These are phyloP conservation scores for Corymbia maculata DNA, from an alignment of 345 rosid genomes.

Conservation along the genomic window DNA sequence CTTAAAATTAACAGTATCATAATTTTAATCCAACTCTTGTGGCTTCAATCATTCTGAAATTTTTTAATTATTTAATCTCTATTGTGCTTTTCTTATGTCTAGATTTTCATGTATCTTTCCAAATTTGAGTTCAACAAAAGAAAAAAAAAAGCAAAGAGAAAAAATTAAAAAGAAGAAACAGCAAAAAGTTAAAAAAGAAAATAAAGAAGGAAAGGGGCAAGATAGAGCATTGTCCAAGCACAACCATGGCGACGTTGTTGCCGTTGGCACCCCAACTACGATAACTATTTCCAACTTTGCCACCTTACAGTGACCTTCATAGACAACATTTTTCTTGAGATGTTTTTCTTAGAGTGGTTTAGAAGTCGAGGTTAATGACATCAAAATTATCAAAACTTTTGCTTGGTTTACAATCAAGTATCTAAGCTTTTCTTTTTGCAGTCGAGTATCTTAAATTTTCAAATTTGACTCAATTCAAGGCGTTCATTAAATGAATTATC, in stretches of 20 bases:
- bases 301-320: not conserved
- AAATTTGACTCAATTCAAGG: not conserved
- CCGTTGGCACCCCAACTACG: fast-evolving
- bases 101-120: not conserved
- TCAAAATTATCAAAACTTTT: too few species aligned
- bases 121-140: not conserved
- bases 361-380: not conserved
- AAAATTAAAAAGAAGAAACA: not conserved
- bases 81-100: too few species aligned
- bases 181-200: not conserved
- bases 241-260: fast-evolving
- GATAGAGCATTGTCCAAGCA: not conserved
- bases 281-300: not conserved
- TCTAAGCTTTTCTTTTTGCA: not conserved
- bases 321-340: not conserved
- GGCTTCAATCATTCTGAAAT: too few species aligned
- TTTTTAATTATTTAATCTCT: too few species aligned
- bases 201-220: not conserved
- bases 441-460: not conserved
- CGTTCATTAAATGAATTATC: fast-evolving
- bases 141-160: too few species aligned
- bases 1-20: too few species aligned
- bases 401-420: fast-evolving
- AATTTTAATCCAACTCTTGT: too few species aligned
- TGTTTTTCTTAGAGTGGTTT: not conserved